These are phyloP conservation scores for Penicillium psychrofluorescens DNA, from an alignment of 495 filamentous ascomycete species.

Conservation along the genomic window DNA sequence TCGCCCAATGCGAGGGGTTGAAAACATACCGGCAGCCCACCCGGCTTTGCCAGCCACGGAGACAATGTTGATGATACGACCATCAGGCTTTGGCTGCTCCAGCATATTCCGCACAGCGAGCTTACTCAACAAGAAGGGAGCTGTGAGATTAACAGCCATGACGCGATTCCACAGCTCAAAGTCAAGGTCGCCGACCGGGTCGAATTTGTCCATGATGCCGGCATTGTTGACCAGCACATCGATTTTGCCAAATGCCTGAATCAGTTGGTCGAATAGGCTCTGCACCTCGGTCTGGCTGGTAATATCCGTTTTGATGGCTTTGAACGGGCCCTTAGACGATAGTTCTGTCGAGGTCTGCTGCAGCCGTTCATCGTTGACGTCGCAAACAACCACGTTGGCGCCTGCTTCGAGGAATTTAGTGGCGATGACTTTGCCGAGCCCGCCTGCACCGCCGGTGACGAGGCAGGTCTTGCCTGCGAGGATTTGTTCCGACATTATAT, in stretches of 20 bases:
- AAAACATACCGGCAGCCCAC: slow-evolving; percentile 23
- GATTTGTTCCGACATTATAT: slow-evolving; percentile 15
- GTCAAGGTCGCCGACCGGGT: slow-evolving; percentile 44
- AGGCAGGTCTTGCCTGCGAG: slow-evolving; percentile 30
- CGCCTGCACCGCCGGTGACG: slow-evolving; percentile 33
- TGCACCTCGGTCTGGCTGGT: slow-evolving; percentile 24
- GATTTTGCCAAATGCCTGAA: slow-evolving; percentile 22
- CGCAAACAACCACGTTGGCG: slow-evolving; percentile 37
- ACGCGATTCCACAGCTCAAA: slow-evolving; percentile 49
- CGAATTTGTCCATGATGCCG: slow-evolving; percentile 50
- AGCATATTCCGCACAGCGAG: slow-evolving; percentile 43
- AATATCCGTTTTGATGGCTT: slow-evolving; percentile 35
- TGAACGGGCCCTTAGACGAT: slow-evolving; percentile 28
- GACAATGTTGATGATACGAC: slow-evolving; percentile 32
- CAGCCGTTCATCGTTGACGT: slow-evolving; percentile 27
- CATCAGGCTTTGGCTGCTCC: slow-evolving; percentile 16
- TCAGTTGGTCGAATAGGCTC: slow-evolving; percentile 26
- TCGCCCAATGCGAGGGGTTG: neutral
- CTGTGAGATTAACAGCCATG: slow-evolving; percentile 53
- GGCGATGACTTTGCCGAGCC: slow-evolving; percentile 39
- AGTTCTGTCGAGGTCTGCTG: slow-evolving; percentile 30
- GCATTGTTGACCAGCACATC: slow-evolving; percentile 40
- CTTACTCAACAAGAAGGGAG: slow-evolving; percentile 47
- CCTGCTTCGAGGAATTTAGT: slow-evolving; percentile 27
- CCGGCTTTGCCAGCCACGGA: slow-evolving; percentile 28